phyloP scores from a whole-genome alignment of 2,329 filamentous ascomycete genomes.

The Ophiognomonia clavigignenti-juglandacearum region DNA sequence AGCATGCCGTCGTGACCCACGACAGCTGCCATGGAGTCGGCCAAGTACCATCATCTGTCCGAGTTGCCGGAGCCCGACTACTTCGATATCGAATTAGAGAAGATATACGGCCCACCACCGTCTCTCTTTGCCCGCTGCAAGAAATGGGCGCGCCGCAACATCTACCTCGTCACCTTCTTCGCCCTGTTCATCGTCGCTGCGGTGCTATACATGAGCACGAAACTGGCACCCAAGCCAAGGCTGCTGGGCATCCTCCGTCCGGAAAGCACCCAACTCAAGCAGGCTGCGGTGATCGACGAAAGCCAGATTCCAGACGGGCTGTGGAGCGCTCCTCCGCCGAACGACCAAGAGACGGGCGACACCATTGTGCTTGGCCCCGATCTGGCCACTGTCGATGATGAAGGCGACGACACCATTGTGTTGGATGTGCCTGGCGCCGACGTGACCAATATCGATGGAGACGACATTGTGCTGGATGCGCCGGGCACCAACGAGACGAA shows the following conservation, averaged over 20 bases:
- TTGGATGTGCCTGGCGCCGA: not conserved
- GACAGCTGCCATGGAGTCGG: conserved; percentile 8
- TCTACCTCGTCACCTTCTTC: conserved; percentile 2
- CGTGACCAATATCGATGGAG: not conserved
- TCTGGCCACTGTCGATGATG: too few species aligned
- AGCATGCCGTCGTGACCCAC: not conserved
- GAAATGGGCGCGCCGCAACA: conserved; percentile 6
- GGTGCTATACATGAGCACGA: conserved; percentile 3
- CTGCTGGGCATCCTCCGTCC: not conserved
- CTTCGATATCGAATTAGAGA: conserved; percentile 10
- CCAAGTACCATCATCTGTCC: conserved; percentile 4
- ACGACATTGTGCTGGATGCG: not conserved
- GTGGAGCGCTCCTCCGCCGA: not conserved
- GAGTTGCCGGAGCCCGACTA: conserved; percentile 12
- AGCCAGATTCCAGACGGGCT: not conserved
- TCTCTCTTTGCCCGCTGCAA: not conserved
- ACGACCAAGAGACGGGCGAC: too few species aligned
- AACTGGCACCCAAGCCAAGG: not conserved
- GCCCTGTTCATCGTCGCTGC: conserved; percentile 8
- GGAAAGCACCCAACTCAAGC: conserved; percentile 2
- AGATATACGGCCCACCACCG: not conserved
- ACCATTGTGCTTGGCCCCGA: too few species aligned
- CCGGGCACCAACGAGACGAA: not conserved
- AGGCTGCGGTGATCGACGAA: not conserved
- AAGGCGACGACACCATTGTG: not conserved